Evolutionary conservation across 2,329 filamentous ascomycete species (phyloP), one percentile per base, ranked within the genome.

Genomic region (Diaporthe batatas): DNA sequence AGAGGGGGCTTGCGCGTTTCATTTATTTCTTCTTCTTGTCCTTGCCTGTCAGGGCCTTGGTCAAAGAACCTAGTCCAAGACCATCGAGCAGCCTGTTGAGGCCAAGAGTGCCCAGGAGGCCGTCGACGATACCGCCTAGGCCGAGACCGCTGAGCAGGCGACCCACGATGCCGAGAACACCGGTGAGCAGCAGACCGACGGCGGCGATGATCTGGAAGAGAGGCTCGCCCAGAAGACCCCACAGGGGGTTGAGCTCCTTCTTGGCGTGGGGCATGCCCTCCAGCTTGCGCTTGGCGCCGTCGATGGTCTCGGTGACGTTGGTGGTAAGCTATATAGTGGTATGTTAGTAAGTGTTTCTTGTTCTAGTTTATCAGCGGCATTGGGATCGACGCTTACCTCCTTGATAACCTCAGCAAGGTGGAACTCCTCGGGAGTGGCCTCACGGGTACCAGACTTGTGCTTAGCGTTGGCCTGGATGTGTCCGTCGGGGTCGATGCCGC

Each of bases 231-330:
- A 96, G 86, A 64, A 98, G 86, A 39, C 86, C 91, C 94, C 95
- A 97, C 39, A 98, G 90, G 14, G 95, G 95, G 85, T 96, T 98
- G 74, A 98, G 88, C 86, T 96, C 92, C 88, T 97, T 96, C 92
- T 98, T 97, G 55, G 94, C 95, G 77, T 97, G 93, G 7, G 95
- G 95, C 93, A 98, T 96, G 79, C 94, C 93, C 79, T 93, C 91
- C 74, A 98, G 93, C 86, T 94, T 98, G 85, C 92, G 93, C 90
- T 95, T 96, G 34, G 93, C 93, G 75, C 92, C 91, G 79, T 98
- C 95, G 77, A 98, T 96, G 32, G 92, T 94, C 78, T 92, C 91
- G 59, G 93, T 92, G 29, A 98, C 93, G 34, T 90, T 92, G 25
- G 92, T 92, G 0, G 95, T 96, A 73, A 98, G 88, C 84, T 91